These are phyloP conservation scores for Xylariaceae sp. DNA, from an alignment of 2,329 filamentous ascomycete genomes.

Conservation along the genomic window DNA sequence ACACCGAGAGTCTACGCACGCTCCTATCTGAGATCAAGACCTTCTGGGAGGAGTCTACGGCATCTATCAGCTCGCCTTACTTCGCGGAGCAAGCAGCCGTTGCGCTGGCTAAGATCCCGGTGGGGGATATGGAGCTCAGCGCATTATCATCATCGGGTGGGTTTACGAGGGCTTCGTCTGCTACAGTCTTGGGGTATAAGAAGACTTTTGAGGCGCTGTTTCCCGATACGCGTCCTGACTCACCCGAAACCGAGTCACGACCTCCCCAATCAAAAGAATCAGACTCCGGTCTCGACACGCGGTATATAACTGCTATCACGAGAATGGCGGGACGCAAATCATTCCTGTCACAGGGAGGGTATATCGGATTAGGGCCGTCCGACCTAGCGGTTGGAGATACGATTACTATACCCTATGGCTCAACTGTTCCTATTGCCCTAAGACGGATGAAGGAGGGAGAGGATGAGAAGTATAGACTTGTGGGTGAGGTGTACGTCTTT, in stretches of 20 bases:
- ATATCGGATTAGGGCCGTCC: constrained; percentile 18
- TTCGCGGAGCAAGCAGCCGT: constrained; percentile 18
- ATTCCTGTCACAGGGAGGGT: constrained; percentile 17
- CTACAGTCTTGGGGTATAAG: constrained; percentile 14
- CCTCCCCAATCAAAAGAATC: neutral
- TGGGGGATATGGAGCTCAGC: constrained; percentile 16
- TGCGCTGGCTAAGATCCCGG: constrained; percentile 20
- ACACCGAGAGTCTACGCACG: constrained; percentile 1
- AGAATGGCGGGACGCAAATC: constrained; percentile 16
- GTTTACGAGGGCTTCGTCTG: constrained; percentile 7
- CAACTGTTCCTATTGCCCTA: constrained; percentile 19
- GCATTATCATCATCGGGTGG: neutral
- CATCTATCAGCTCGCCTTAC: constrained; percentile 18
- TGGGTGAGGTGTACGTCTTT: constrained; percentile 20
- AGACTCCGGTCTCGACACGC: neutral
- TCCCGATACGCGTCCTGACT: neutral
- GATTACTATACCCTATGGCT: constrained; percentile 20
- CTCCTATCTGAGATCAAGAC: constrained; percentile 16
- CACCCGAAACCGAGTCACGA: neutral
- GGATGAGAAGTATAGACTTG: constrained; percentile 4
- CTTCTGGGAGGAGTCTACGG: constrained; percentile 20
- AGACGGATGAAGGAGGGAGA: constrained; percentile 1
- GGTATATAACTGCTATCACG: constrained; percentile 14
- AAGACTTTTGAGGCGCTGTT: constrained; percentile 12
- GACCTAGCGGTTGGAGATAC: constrained; percentile 13